Percentiles rank a stretch among this genome's conserved stretches.
These are phyloP conservation scores for Sclerospora graminicola DNA, from an alignment of 352 stramenopile species.

Conservation along the genomic window DNA sequence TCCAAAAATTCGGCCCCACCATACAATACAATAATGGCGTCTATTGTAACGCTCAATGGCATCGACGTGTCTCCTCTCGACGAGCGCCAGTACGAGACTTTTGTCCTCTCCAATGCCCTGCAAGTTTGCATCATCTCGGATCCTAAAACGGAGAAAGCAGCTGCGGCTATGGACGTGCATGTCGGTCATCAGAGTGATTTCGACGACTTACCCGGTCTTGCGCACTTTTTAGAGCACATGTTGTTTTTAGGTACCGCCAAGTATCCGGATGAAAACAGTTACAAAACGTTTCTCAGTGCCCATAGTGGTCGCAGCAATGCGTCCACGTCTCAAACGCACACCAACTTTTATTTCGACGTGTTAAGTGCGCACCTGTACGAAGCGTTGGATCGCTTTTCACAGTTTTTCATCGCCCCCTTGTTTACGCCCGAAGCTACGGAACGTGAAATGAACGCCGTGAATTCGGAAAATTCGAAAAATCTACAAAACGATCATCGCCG, in stretches of 20 bases:
- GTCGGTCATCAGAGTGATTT: slow-evolving; percentile 90
- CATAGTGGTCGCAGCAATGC: slow-evolving; percentile 94
- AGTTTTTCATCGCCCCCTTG: slow-evolving; percentile 98
- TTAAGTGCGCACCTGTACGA: slow-evolving; percentile 62
- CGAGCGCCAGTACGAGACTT: slow-evolving; percentile 43
- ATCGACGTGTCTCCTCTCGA: slow-evolving; percentile 61
- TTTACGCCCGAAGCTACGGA: slow-evolving; percentile 75
- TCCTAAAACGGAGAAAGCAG: slow-evolving; percentile 84
- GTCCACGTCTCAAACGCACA: slow-evolving; percentile 93
- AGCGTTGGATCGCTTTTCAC: slow-evolving; percentile 92
- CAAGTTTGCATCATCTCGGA: slow-evolving; percentile 87
- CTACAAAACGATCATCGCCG: slow-evolving; percentile 88
- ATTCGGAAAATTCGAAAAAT: slow-evolving; percentile 96
- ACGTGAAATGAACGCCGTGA: slow-evolving; percentile 93
- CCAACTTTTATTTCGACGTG: slow-evolving; percentile 97
- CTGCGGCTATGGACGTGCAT: slow-evolving; percentile 92
- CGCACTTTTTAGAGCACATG: slow-evolving; percentile 95
- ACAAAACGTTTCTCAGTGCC: slow-evolving; percentile 87
- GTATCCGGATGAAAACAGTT: slow-evolving; percentile 94
- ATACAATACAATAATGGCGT: too few species aligned
- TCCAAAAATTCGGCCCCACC: too few species aligned
- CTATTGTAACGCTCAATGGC: slow-evolving; percentile 28
- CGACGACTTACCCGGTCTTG: slow-evolving; percentile 72
- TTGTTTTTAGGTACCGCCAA: slow-evolving; percentile 94
- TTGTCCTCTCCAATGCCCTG: slow-evolving; percentile 43